Evolutionary conservation across 345 rosid species (phyloP).

Genomic region (Lumnitzera littorea): DNA sequence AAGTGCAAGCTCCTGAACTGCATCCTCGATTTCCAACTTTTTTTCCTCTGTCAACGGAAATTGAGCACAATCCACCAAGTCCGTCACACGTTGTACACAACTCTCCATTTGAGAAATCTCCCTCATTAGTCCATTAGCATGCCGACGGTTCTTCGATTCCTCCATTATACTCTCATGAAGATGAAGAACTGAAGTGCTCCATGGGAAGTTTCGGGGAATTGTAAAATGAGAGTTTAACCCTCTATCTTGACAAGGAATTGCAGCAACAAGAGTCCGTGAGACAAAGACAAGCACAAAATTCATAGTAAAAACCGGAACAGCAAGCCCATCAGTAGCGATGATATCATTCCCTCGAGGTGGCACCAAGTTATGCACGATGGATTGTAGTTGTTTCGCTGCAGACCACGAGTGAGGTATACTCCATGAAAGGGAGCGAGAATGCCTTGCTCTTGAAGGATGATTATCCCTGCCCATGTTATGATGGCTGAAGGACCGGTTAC

Average conservation of each 20-base stretch:
- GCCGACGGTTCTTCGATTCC: slow-evolving; percentile 27
- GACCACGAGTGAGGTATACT: slow-evolving; percentile 39
- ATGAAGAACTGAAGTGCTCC: slow-evolving; percentile 15
- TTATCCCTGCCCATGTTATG: slow-evolving; percentile 11
- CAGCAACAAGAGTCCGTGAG: slow-evolving; percentile 35
- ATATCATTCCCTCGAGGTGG: slow-evolving; percentile 27
- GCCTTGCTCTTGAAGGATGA: slow-evolving; percentile 12
- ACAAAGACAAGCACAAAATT: slow-evolving; percentile 25
- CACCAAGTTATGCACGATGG: slow-evolving; percentile 19
- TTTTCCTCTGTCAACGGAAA: slow-evolving; percentile 24
- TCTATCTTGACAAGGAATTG: slow-evolving; percentile 40
- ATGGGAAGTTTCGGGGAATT: slow-evolving; percentile 18
- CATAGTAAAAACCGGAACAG: slow-evolving; percentile 21
- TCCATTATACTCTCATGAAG: slow-evolving; percentile 30
- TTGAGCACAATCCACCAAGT: slow-evolving; percentile 24
- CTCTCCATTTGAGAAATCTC: slow-evolving; percentile 28
- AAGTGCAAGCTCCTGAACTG: slow-evolving; percentile 16
- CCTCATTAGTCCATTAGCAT: slow-evolving; percentile 23
- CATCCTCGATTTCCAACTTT: slow-evolving; percentile 16
- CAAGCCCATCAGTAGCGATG: slow-evolving; percentile 29
- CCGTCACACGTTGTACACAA: slow-evolving; percentile 17
- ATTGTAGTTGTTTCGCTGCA: slow-evolving; percentile 34
- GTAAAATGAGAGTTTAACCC: slow-evolving; percentile 24
- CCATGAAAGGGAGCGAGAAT: slow-evolving; percentile 38
- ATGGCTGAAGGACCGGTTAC: slow-evolving; percentile 27